phyloP scores from a whole-genome alignment of 1,139 yeast genomes.

The Protomyces inouyei region DNA sequence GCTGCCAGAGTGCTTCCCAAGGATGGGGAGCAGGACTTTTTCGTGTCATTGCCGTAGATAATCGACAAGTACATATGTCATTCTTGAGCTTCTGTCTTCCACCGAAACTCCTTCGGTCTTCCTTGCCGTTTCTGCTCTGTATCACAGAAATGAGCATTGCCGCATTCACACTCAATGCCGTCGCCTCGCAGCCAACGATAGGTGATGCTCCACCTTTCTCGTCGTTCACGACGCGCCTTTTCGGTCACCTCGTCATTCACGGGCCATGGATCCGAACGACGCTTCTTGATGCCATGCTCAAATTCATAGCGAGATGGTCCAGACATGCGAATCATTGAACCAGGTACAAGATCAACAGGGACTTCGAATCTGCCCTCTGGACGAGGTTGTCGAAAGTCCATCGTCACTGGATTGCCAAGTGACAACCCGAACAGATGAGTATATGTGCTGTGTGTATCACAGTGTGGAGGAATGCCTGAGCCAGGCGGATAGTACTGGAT shows the following conservation, averaged over 20 bases:
- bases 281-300: slow-evolving; percentile 24
- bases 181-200: slow-evolving; percentile 14
- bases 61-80: not conserved
- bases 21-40: slow-evolving; percentile 40
- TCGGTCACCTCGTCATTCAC: not conserved
- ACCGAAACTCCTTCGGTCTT: slow-evolving; percentile 16
- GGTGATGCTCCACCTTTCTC: slow-evolving; percentile 24
- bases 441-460: slow-evolving; percentile 19
- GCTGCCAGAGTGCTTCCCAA: slow-evolving; percentile 40
- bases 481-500: slow-evolving; percentile 21
- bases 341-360: slow-evolving; percentile 8
- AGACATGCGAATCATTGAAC: slow-evolving; percentile 24
- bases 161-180: slow-evolving; percentile 10
- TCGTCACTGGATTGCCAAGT: slow-evolving; percentile 10
- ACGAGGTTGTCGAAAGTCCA: slow-evolving; percentile 7
- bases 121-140: slow-evolving; percentile 20
- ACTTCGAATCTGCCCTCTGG: not conserved
- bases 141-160: slow-evolving; percentile 8
- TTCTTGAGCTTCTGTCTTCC: slow-evolving; percentile 2
- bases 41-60: slow-evolving; percentile 34
- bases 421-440: slow-evolving; percentile 8
- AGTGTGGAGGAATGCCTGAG: slow-evolving; percentile 26
- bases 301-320: slow-evolving; percentile 7
- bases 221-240: not conserved
- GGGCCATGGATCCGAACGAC: slow-evolving; percentile 4